Percentiles rank a stretch among this genome's conserved stretches.
Evolutionary conservation across 169 alveolate genomes (phyloP).

Genomic region (Plasmodium inui): DNA sequence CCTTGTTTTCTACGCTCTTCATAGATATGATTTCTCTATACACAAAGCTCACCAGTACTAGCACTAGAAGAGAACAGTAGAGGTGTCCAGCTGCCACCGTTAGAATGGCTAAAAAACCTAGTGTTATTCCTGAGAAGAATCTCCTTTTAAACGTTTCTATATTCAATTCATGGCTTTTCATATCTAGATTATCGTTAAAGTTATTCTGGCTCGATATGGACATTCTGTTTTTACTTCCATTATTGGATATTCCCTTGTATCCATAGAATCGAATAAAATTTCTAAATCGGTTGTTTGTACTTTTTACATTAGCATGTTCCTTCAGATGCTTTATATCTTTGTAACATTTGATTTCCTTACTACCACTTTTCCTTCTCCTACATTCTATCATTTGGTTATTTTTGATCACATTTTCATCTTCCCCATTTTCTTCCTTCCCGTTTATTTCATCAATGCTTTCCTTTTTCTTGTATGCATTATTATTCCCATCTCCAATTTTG

Average conservation of each 20-base stretch:
- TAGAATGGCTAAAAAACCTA: constrained; percentile 81
- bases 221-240: background rate
- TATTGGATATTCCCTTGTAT: background rate
- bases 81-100: constrained; percentile 92
- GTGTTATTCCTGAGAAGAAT: constrained; percentile 86
- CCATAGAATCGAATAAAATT: constrained; percentile 16
- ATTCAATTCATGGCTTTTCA: background rate
- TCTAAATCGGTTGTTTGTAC: background rate
- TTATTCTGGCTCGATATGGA: background rate
- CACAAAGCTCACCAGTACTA: constrained; percentile 78
- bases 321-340: constrained; percentile 12
- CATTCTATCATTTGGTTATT: constrained; percentile 8
- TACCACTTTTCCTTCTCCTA: constrained; percentile 9
- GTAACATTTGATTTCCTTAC: constrained; percentile 29
- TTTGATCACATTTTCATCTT: constrained; percentile 7
- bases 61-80: constrained; percentile 90
- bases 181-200: background rate
- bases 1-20: constrained; percentile 66
- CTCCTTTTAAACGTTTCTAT: constrained; percentile 66
- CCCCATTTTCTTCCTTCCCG: background rate
- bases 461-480: background rate
- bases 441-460: background rate
- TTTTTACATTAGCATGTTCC: constrained; percentile 1
- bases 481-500: background rate
- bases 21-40: constrained; percentile 77